phyloP scores from a whole-genome alignment of 306 rosid species.

The Potentilla sterilis region DNA sequence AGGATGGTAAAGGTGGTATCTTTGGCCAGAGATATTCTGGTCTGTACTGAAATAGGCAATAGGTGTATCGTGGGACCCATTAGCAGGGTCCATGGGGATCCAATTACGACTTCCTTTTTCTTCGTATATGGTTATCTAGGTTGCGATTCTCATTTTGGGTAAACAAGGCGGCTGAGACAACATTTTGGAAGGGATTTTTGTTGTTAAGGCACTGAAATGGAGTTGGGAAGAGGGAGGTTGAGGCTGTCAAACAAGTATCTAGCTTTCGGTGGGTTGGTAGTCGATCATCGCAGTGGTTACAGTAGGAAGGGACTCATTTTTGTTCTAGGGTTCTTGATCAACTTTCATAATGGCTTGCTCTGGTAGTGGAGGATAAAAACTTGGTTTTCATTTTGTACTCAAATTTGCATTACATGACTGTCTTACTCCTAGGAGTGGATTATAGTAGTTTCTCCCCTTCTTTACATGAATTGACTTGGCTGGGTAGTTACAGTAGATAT shows the following conservation, averaged over 20 bases:
- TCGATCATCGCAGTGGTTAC: background rate
- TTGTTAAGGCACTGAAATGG: background rate
- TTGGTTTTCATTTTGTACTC: background rate
- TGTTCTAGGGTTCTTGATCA: background rate
- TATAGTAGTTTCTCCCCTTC: background rate
- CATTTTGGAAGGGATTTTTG: background rate
- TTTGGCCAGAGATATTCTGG: background rate
- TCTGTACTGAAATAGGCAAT: background rate
- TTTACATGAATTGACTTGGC: background rate
- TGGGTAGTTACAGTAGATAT: background rate
- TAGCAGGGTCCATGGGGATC: background rate
- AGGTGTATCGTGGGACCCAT: background rate
- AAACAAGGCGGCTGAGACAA: background rate
- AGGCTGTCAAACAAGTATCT: background rate
- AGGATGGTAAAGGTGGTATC: background rate
- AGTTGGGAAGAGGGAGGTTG: conserved; percentile 11
- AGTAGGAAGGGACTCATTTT: background rate
- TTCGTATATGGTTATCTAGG: background rate
- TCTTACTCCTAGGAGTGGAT: background rate
- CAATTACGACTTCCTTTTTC: background rate
- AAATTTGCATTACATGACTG: background rate
- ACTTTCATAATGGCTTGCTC: background rate
- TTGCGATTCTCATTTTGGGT: background rate
- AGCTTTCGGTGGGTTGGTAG: background rate
- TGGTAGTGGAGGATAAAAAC: background rate